Percentiles rank a stretch among this genome's conserved stretches.
These are phyloP conservation scores for Rhizodiscina lignyota DNA, from an alignment of 495 filamentous ascomycete species.

Conservation along the genomic window DNA sequence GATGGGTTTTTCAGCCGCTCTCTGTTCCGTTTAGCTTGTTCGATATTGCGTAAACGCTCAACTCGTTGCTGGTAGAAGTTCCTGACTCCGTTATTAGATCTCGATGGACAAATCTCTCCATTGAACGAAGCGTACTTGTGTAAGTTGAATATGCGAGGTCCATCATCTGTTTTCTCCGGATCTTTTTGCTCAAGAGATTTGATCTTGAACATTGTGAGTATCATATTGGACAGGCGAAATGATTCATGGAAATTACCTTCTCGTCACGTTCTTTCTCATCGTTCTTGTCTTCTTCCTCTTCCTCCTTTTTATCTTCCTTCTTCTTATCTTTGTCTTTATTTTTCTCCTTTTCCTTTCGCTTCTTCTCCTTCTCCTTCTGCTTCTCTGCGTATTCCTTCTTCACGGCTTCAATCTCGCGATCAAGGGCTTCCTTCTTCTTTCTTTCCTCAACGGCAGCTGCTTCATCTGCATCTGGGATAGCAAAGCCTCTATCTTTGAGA, in stretches of 20 bases:
- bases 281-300: slow-evolving; percentile 11
- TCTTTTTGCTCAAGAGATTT: slow-evolving; percentile 16
- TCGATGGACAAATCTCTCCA: background rate
- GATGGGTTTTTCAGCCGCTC: slow-evolving; percentile 66
- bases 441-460: slow-evolving; percentile 25
- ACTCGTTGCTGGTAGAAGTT: slow-evolving; percentile 76
- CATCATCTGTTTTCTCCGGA: slow-evolving; percentile 14
- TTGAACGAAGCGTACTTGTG: slow-evolving; percentile 45
- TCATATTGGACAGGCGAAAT: background rate
- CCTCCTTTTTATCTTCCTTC: slow-evolving; percentile 14
- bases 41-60: slow-evolving; percentile 58
- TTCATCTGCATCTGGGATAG: slow-evolving; percentile 61
- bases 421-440: slow-evolving; percentile 27
- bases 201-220: slow-evolving; percentile 12
- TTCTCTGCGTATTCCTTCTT: slow-evolving; percentile 76
- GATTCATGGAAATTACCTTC: slow-evolving; percentile 13
- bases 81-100: slow-evolving; percentile 26
- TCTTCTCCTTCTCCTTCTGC: slow-evolving; percentile 68
- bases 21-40: slow-evolving; percentile 65
- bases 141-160: slow-evolving; percentile 65
- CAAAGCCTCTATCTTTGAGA: slow-evolving; percentile 70
- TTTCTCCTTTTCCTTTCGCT: slow-evolving; percentile 50
- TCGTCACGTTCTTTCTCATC: slow-evolving; percentile 35
- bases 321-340: slow-evolving; percentile 26
- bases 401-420: slow-evolving; percentile 35